These are phyloP conservation scores for Penicillium sp. DNA, from an alignment of 2,329 filamentous ascomycete genomes.

Conservation along the genomic window DNA sequence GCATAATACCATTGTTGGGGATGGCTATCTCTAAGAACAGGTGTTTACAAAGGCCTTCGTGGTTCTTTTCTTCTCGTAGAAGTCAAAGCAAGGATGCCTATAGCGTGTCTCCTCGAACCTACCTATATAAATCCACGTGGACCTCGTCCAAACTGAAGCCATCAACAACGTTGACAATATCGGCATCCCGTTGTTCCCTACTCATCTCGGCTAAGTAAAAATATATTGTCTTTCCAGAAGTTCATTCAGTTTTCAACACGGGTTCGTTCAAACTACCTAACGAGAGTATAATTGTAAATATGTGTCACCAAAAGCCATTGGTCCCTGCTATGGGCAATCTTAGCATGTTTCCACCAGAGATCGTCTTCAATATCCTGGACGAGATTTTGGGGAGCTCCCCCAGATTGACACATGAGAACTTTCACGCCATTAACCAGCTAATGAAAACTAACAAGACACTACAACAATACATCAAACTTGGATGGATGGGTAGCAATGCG, in stretches of 20 bases:
- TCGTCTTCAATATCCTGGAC: slow-evolving; percentile 12
- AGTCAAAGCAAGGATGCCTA: not conserved
- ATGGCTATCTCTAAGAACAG: not conserved
- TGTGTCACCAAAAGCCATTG: not conserved
- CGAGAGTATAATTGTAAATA: not conserved
- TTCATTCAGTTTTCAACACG: not conserved
- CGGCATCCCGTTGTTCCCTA: not conserved
- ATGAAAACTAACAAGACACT: not conserved
- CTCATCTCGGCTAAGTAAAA: not conserved
- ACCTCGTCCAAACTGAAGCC: not conserved
- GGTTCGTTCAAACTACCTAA: not conserved
- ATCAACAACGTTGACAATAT: not conserved
- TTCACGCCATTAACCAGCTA: slow-evolving; percentile 3
- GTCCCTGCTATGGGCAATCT: slow-evolving; percentile 5
- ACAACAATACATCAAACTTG: not conserved
- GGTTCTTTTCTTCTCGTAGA: not conserved
- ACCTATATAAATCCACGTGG: not conserved
- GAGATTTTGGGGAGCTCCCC: not conserved
- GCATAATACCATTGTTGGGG: not conserved
- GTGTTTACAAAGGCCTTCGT: not conserved
- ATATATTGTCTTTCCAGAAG: not conserved
- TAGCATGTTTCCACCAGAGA: slow-evolving; percentile 7
- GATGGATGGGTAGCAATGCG: not conserved
- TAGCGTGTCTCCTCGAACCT: not conserved
- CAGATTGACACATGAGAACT: slow-evolving; percentile 6